Percentiles rank a stretch among this genome's conserved stretches.
Conservation (phyloP, 2,329 filamentous ascomycete species). For the Fusarium nematophilum region DNA sequence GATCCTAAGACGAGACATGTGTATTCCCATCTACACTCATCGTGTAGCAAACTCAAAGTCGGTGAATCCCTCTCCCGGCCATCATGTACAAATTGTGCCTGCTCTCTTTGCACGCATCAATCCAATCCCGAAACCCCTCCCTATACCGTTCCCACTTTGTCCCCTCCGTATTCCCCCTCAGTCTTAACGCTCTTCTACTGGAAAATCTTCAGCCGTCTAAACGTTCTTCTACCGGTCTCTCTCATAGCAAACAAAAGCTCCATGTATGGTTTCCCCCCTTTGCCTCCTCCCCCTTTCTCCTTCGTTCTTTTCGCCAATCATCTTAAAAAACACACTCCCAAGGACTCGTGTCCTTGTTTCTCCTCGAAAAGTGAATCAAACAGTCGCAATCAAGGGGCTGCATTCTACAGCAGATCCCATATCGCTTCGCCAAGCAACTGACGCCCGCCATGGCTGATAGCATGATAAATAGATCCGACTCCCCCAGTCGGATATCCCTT, state of each 20-base stretch:
- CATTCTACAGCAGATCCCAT: constrained; percentile 3
- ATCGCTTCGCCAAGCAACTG: constrained; percentile 17
- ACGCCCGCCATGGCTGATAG: constrained; percentile 33
- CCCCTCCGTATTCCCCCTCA: background rate
- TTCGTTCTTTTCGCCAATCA: background rate
- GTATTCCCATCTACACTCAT: constrained; percentile 16
- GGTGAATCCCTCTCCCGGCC: background rate
- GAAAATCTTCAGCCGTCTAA: constrained; percentile 21
- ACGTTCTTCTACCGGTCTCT: constrained; percentile 2
- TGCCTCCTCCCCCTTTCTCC: constrained; percentile 7
- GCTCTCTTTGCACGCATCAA: constrained; percentile 3
- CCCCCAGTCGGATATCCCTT: constrained; percentile 6
- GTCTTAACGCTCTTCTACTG: constrained; percentile 20
- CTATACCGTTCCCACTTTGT: constrained; percentile 16
- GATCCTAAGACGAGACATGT: constrained; percentile 15
- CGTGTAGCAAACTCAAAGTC: constrained; percentile 7
- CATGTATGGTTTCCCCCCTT: constrained; percentile 4
- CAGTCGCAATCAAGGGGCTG: constrained; percentile 9
- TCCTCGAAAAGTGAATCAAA: constrained; percentile 3
- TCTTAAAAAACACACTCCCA: background rate
- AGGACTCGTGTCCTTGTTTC: constrained; percentile 8
- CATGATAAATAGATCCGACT: constrained; percentile 3
- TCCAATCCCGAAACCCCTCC: background rate
- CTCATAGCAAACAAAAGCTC: background rate
- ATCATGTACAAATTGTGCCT: constrained; percentile 1